Percentiles rank a stretch among this genome's conserved stretches.
Conservation (phyloP, 192 early-diverging fungal species). For the Entomortierella parvispora region DNA sequence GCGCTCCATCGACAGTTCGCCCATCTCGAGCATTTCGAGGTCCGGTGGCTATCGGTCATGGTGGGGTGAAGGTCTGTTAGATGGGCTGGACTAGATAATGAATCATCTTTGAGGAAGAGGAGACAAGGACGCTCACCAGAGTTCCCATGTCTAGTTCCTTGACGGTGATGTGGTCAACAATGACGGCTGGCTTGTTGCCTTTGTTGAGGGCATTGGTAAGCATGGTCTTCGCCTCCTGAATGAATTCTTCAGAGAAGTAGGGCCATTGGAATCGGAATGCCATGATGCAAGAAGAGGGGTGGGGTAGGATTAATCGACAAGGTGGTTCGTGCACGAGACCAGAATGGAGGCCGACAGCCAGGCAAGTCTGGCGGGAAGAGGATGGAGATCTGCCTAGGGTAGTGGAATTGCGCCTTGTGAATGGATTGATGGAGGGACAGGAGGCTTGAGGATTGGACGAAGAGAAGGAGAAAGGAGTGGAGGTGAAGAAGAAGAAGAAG, state of each 20-base stretch:
- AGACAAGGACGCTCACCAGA: constrained; percentile 49
- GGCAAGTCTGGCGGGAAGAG: background rate
- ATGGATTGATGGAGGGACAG: background rate
- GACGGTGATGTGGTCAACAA: constrained; percentile 91
- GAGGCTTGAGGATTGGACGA: background rate
- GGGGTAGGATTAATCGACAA: background rate
- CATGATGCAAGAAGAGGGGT: constrained; percentile 61
- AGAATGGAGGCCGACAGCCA: background rate
- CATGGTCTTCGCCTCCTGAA: constrained; percentile 84
- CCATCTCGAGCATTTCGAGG: constrained; percentile 97
- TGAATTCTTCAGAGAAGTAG: constrained; percentile 86
- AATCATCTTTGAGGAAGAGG: background rate
- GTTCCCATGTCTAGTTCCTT: constrained; percentile 97
- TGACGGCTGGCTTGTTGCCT: constrained; percentile 90
- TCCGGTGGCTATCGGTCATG: constrained; percentile 80
- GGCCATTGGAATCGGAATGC: constrained; percentile 98
- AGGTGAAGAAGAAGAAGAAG: background rate
- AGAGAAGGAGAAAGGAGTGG: background rate
- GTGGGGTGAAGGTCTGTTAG: background rate
- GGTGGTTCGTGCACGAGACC: background rate
- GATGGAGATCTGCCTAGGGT: background rate
- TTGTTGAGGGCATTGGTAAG: constrained; percentile 94
- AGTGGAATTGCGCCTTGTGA: too few species aligned
- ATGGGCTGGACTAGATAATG: background rate
- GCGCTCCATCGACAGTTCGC: constrained; percentile 92